Conservation (phyloP, 768 basidiomycete genomes). For the Sporobolomyces phaffii region DNA sequence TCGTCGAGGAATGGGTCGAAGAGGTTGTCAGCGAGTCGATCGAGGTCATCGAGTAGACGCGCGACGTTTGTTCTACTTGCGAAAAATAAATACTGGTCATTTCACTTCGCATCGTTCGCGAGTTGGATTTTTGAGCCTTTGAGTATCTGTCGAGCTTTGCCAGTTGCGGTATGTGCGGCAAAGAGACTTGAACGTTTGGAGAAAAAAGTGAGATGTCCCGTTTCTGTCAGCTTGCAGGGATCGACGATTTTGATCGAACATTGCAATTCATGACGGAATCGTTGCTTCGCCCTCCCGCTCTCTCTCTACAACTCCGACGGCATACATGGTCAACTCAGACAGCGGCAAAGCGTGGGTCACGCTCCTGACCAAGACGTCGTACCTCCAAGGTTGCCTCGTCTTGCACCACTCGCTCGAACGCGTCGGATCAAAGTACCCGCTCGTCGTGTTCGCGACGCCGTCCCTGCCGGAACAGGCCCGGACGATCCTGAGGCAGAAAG, state of each 20-base stretch:
- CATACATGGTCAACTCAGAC: conserved; percentile 7
- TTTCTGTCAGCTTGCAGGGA: too few species aligned
- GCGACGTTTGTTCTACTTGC: too few species aligned
- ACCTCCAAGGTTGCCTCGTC: conserved; percentile 61
- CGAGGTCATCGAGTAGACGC: conserved; percentile 38
- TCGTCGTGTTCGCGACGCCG: conserved; percentile 70
- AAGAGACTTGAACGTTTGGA: too few species aligned
- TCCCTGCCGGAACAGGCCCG: conserved; percentile 54
- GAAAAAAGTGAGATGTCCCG: too few species aligned
- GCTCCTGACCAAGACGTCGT: conserved; percentile 62
- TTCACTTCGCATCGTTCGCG: neutral
- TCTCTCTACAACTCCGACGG: too few species aligned
- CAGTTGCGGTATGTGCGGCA: too few species aligned
- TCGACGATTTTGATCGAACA: too few species aligned
- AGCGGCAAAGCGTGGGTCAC: conserved; percentile 55
- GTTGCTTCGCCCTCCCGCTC: neutral
- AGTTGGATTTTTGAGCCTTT: neutral
- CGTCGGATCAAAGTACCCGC: conserved; percentile 62
- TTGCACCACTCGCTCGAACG: conserved; percentile 56
- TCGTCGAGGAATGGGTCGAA: conserved; percentile 52
- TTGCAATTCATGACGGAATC: too few species aligned
- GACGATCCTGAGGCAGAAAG: conserved; percentile 53
- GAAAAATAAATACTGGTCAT: too few species aligned
- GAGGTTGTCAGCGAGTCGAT: conserved; percentile 53
- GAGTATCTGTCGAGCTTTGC: too few species aligned